A percentile compares a stretch with the other conserved stretches of the same genome.
These are phyloP conservation scores for Colletotrichum viniferum DNA, from an alignment of 2,329 filamentous ascomycete species.

Conservation along the genomic window DNA sequence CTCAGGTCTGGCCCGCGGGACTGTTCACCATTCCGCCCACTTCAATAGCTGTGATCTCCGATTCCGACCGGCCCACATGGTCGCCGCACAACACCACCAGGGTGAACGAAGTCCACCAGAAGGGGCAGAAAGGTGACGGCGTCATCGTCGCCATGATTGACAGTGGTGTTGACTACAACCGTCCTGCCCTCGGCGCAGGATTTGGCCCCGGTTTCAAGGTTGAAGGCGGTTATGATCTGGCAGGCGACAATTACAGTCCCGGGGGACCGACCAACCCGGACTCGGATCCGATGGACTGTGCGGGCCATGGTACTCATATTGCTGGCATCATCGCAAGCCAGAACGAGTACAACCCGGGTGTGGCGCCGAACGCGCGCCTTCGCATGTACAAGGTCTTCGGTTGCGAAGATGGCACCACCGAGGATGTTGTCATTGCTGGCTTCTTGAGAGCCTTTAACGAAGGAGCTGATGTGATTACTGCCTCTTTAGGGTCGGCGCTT, in stretches of 20 bases:
- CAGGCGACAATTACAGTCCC: slow-evolving; percentile 24
- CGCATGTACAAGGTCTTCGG: slow-evolving; percentile 44
- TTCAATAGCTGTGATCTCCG: background rate
- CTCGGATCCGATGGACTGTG: slow-evolving; percentile 28
- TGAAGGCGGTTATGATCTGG: slow-evolving; percentile 26
- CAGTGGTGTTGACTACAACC: background rate
- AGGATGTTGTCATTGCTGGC: background rate
- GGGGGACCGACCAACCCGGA: slow-evolving; percentile 29
- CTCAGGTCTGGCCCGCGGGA: background rate
- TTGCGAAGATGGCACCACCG: slow-evolving; percentile 11
- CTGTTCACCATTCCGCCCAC: background rate
- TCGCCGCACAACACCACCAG: background rate
- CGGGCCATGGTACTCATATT: slow-evolving; percentile 33
- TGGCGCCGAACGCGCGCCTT: slow-evolving; percentile 42
- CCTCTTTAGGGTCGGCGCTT: background rate
- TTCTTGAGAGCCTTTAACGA: background rate
- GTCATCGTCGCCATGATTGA: background rate
- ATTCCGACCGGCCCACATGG: background rate
- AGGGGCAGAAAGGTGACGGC: background rate
- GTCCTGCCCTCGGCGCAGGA: background rate
- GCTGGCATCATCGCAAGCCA: slow-evolving; percentile 31
- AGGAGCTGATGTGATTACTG: background rate
- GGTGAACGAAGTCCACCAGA: background rate
- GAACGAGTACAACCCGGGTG: slow-evolving; percentile 36
- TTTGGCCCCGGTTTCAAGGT: slow-evolving; percentile 21